phyloP scores from a whole-genome alignment of 2,329 filamentous ascomycete species.

The Pyricularia pennisetigena region DNA sequence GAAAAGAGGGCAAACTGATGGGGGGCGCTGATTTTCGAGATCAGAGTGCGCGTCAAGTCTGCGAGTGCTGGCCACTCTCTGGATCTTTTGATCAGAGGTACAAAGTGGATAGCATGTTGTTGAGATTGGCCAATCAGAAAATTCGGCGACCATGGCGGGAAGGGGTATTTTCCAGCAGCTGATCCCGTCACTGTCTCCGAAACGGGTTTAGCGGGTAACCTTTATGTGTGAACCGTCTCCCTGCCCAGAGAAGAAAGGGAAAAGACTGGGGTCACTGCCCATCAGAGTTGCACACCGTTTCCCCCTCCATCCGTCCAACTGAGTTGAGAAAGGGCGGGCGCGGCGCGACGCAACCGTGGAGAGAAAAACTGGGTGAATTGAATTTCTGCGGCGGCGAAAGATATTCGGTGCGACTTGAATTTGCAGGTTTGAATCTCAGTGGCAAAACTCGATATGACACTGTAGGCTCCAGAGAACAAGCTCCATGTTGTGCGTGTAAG shows the following conservation, averaged over 20 bases:
- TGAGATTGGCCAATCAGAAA: slow-evolving; percentile 30
- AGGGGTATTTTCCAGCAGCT: background rate
- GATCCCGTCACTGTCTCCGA: background rate
- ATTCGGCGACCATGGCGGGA: slow-evolving; percentile 16
- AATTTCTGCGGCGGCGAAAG: background rate
- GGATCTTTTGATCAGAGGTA: slow-evolving; percentile 18
- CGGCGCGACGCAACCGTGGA: background rate
- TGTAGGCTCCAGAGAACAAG: background rate
- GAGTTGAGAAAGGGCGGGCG: slow-evolving; percentile 3
- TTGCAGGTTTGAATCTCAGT: background rate
- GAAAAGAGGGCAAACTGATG: background rate
- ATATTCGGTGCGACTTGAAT: background rate
- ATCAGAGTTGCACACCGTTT: background rate
- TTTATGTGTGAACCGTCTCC: slow-evolving; percentile 10
- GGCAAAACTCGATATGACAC: background rate
- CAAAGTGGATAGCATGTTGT: slow-evolving; percentile 19
- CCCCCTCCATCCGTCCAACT: background rate
- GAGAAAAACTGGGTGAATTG: background rate
- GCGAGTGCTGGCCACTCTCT: background rate
- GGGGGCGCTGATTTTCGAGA: slow-evolving; percentile 3
- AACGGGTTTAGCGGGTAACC: slow-evolving; percentile 7
- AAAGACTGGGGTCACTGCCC: slow-evolving; percentile 4
- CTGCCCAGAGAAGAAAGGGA: slow-evolving; percentile 8
- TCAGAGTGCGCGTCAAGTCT: slow-evolving; percentile 1
- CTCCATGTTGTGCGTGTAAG: background rate